phyloP scores from a whole-genome alignment of 1,284 basidiomycete genomes.

The Pterulicium gracile region DNA sequence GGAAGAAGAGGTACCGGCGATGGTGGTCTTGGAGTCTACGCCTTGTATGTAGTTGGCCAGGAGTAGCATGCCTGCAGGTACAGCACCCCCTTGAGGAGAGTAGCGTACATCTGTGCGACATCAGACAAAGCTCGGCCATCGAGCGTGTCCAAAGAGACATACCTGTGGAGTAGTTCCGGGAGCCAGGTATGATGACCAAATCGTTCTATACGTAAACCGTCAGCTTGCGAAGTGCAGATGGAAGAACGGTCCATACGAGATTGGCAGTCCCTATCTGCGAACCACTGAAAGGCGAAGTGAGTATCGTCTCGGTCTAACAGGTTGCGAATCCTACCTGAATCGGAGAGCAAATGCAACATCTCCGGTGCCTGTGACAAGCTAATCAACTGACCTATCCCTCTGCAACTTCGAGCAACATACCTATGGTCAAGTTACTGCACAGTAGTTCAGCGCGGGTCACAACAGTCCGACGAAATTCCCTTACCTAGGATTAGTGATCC shows the following conservation, averaged over 20 bases:
- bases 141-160: conserved; percentile 6
- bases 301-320: neutral
- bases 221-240: conserved; percentile 11
- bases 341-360: conserved; percentile 54
- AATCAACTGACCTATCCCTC: too few species aligned
- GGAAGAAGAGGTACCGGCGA: conserved; percentile 46
- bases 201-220: conserved; percentile 27
- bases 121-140: conserved; percentile 4
- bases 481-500: conserved; percentile 53
- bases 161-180: conserved; percentile 42
- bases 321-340: conserved; percentile 36
- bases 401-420: too few species aligned
- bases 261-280: conserved; percentile 51
- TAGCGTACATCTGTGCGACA: conserved; percentile 46
- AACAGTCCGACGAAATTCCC: conserved; percentile 8
- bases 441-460: conserved; percentile 1
- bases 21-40: conserved; percentile 44
- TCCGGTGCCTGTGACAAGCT: conserved; percentile 32
- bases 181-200: conserved; percentile 46
- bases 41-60: conserved; percentile 70
- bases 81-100: conserved; percentile 46
- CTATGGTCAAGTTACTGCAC: conserved; percentile 62
- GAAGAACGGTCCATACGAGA: conserved; percentile 29
- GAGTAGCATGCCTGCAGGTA: conserved; percentile 43
- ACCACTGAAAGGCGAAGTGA: conserved; percentile 21